Evolutionary conservation across 192 early-diverging fungal species (phyloP).

Genomic region (Thamnidium elegans): DNA sequence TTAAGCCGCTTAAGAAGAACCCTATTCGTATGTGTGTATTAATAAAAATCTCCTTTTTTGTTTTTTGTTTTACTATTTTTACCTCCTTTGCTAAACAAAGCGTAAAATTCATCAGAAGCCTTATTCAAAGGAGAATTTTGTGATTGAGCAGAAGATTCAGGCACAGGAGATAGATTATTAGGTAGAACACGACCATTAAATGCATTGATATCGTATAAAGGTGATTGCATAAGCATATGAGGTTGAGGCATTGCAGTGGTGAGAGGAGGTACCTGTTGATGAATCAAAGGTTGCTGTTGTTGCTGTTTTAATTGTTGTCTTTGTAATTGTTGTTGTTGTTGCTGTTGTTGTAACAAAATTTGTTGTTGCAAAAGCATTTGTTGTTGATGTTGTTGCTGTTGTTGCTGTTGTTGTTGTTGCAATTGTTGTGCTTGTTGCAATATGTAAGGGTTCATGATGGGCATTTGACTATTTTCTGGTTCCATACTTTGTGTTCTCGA

Average conservation of each 20-base stretch:
- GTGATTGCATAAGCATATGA: background rate
- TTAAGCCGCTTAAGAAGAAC: conserved; percentile 1
- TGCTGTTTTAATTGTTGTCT: too few relatives aligned
- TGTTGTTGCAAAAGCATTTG: background rate
- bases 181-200: too few relatives aligned
- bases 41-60: too few relatives aligned
- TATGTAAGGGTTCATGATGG: conserved; percentile 3
- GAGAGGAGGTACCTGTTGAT: background rate
- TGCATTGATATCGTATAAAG: background rate
- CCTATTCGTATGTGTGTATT: background rate
- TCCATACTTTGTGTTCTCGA: conserved; percentile 13
- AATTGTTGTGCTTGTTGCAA: background rate
- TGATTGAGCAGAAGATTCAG: background rate
- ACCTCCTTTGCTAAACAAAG: background rate
- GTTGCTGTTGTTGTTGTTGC: background rate
- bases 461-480: background rate
- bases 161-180: background rate
- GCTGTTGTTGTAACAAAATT: background rate
- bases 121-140: background rate
- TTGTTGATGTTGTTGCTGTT: background rate
- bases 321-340: background rate
- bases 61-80: background rate
- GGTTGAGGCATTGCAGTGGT: background rate
- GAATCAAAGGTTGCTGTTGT: background rate
- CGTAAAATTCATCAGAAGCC: background rate